Percentiles rank a stretch among this genome's conserved stretches.
These are phyloP conservation scores for Saksenaea vasiformis DNA, from an alignment of 371 early-diverging fungal species.

Conservation along the genomic window DNA sequence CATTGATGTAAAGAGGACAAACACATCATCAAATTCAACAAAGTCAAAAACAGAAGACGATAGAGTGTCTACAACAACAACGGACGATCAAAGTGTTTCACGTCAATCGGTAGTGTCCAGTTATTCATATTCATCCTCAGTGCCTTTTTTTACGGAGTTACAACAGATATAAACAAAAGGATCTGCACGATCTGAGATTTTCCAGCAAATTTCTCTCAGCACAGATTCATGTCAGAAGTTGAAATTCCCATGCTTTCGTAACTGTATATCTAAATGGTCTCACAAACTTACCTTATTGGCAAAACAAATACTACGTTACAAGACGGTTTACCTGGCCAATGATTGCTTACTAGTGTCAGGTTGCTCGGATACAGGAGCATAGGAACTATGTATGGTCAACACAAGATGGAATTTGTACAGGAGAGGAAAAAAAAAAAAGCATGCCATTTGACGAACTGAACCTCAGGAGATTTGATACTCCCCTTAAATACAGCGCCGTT, in stretches of 20 bases:
- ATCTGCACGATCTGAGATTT: neutral
- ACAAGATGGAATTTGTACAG: neutral
- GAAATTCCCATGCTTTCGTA: no score
- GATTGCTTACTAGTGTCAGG: no score
- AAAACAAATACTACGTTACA: no score
- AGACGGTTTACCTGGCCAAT: no score
- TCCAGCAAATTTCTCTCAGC: no score
- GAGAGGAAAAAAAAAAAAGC: neutral
- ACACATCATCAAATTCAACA: neutral
- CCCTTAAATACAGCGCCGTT: neutral
- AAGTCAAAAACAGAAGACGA: neutral
- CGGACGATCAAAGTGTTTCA: neutral
- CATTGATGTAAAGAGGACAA: neutral
- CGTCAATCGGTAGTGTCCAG: neutral
- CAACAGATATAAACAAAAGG: neutral
- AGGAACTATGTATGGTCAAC: no score
- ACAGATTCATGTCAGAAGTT: no score
- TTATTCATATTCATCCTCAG: constrained; percentile 1
- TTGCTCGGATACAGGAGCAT: no score
- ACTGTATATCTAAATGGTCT: no score
- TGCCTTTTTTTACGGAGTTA: constrained; percentile 1
- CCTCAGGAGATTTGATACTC: neutral
- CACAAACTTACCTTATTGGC: no score
- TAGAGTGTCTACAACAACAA: neutral
- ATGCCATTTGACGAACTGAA: neutral